Percentiles rank a stretch among this genome's conserved stretches.
These are phyloP conservation scores for Penicillium goetzii DNA, from an alignment of 495 filamentous ascomycete species.

Conservation along the genomic window DNA sequence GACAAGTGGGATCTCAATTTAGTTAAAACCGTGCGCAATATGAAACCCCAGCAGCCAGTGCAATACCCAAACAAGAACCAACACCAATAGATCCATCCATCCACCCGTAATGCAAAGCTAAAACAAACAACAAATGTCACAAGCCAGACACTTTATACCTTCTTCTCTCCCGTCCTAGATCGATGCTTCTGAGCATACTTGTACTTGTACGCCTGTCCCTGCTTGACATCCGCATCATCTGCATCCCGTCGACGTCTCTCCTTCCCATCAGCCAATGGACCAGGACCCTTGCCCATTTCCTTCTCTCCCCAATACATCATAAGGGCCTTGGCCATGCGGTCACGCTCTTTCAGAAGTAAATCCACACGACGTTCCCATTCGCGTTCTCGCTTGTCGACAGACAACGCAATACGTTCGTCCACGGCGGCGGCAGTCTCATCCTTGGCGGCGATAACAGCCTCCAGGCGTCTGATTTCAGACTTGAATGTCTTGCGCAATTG, in stretches of 20 bases:
- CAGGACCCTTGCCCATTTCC: conserved; percentile 40
- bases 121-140: neutral
- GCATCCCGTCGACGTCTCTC: conserved; percentile 29
- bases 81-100: neutral
- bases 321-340: conserved; percentile 55
- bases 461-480: conserved; percentile 38
- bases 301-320: conserved; percentile 56
- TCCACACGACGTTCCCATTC: conserved; percentile 57
- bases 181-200: conserved; percentile 39
- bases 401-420: conserved; percentile 48
- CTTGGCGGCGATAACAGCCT: conserved; percentile 43
- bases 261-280: conserved; percentile 28
- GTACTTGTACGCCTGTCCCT: conserved; percentile 52
- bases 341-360: conserved; percentile 59
- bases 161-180: conserved; percentile 27
- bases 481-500: conserved; percentile 37
- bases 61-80: conserved; percentile 1
- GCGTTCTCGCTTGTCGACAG: conserved; percentile 52
- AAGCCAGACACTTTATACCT: conserved; percentile 11
- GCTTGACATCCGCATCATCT: conserved; percentile 29
- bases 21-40: neutral
- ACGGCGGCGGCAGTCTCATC: conserved; percentile 46
- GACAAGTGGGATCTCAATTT: neutral
- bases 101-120: conserved; percentile 4
- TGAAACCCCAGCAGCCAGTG: neutral